Evolutionary conservation across 148 eudicot genomes (phyloP), one percentile per base, ranked within the genome.

Genomic region (Rhododendron williamsianum): DNA sequence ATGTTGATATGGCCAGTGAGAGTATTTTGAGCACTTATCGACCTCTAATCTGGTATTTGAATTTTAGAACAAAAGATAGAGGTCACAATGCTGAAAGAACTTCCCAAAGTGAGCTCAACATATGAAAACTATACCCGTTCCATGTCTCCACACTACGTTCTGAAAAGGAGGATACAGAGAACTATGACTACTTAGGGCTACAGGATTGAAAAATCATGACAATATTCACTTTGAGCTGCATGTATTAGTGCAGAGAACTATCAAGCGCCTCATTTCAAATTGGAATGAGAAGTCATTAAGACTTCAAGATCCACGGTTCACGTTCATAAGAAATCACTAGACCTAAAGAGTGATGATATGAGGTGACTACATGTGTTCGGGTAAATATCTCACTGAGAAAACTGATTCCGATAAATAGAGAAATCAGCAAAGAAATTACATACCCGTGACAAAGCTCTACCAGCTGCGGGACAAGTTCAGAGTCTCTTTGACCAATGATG

Each of bases 361-460:
- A 35, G 12, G 38, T 25, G 52, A 43, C 76, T 16, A 45, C 9
- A 65, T 27, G 30, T n/a, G 71, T 65, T 65, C 12, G n/a, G 30
- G 71, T 8, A n/a, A 23, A 65, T 1, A n/a, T 65, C 27, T 23
- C 71, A 23, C 2, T 23, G 21, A 60, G 67, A 60, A 60, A 60
- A 60, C 8, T 23, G 23, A 60, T 21, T 60, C 67, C 0, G 67
- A 60, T 60, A 60, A 60, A 60, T 8, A 60, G 3, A 19, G 9
- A 65, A n/a, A n/a, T 67, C 46, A 7, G 51, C 46, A 33, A 30
- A 63, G 74, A 65, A 81, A 69, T 76, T 23, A 82, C 95, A 91
- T 90, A 96, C 99, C 99, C 98, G 80, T 96, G 98, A 88, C 98
- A 95, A 69, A 96, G 95, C 84, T 96, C 94, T 45, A 94, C 96